Percentiles rank a stretch among this genome's conserved stretches.
These are phyloP conservation scores for Puccinia hordei DNA, from an alignment of 1,284 basidiomycete genomes.

Conservation along the genomic window DNA sequence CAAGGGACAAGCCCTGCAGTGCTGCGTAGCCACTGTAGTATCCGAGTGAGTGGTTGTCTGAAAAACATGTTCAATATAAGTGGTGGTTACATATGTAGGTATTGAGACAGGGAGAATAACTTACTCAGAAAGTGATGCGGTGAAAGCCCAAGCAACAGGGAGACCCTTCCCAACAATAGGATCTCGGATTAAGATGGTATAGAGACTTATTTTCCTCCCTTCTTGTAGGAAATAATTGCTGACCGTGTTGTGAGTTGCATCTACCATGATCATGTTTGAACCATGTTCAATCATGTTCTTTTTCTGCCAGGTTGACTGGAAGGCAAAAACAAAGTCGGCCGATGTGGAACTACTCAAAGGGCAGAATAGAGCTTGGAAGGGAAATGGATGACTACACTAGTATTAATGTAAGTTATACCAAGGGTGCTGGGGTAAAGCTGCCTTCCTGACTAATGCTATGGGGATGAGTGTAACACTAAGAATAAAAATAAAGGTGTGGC, in stretches of 20 bases:
- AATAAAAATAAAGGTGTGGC: too few species aligned
- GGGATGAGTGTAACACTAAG: too few species aligned
- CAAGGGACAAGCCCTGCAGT: neutral
- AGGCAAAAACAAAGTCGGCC: neutral
- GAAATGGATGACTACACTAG: neutral
- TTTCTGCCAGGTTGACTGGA: neutral
- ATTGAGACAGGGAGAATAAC: neutral
- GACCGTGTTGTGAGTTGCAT: constrained; percentile 1
- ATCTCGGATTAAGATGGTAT: neutral
- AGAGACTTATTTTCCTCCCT: neutral
- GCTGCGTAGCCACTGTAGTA: neutral
- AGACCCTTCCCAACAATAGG: neutral
- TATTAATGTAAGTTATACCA: too few species aligned
- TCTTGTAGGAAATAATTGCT: neutral
- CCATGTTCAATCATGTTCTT: neutral
- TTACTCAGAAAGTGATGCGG: neutral
- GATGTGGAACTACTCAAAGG: too few species aligned
- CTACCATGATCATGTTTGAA: neutral
- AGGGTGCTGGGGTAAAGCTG: too few species aligned
- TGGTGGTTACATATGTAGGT: too few species aligned
- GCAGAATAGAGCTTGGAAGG: neutral
- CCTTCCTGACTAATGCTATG: too few species aligned
- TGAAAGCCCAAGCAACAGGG: neutral
- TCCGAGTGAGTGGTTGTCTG: neutral
- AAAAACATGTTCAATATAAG: neutral